Evolutionary conservation across 371 early-diverging fungal species (phyloP), one percentile per base, ranked within the genome.

Genomic region (Cladochytrium tenue): DNA sequence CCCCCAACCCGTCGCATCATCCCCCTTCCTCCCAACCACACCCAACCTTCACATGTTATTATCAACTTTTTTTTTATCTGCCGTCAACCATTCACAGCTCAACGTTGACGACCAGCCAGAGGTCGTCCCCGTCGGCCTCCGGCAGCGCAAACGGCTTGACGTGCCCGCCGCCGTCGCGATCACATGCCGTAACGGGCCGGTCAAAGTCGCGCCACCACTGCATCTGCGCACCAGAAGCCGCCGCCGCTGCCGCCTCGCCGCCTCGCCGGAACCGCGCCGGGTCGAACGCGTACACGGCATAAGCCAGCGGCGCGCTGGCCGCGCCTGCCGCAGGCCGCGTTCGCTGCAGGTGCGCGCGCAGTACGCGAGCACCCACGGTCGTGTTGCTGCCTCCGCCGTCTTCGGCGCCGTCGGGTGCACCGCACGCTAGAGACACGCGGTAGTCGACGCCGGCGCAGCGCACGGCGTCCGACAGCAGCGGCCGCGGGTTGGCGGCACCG

Each of bases 381-480:
- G 43, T 43, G 43, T 13, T 7, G 20, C 7, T 7, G 43, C 43
- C 43, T 13, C 43, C 43, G 53, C n/a, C 13, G 7, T 10, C 27
- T 53, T 7, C 20, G 20, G n/a, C 53, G 27, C 15, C 15, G 13
- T 23, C 20, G 36, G 32, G 31, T 3, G 33, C 56, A 0, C 57
- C 28, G 15, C 27, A 58, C 10, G 51, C 25, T 0, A 77, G 59
- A 43, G 70, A 56, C 1, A 78, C 70, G 1, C 78, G 63, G 66
- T 72, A 78, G 50, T 74, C 72, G 3, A 68, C 50, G 2, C 74
- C 76, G 2, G 76, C 75, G 52, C 73, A 75, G 26, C 70, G 65
- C 20, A 73, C 63, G 5, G 66, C 23, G 26, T 63, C 62, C 7
- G 68, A 62, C 3, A 63, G 25, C 56, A 71, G 51, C 1, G n/a